A percentile compares a stretch with the other conserved stretches of the same genome.
Conservation (phyloP, 1,284 basidiomycete genomes). For the Naganishia albida region DNA sequence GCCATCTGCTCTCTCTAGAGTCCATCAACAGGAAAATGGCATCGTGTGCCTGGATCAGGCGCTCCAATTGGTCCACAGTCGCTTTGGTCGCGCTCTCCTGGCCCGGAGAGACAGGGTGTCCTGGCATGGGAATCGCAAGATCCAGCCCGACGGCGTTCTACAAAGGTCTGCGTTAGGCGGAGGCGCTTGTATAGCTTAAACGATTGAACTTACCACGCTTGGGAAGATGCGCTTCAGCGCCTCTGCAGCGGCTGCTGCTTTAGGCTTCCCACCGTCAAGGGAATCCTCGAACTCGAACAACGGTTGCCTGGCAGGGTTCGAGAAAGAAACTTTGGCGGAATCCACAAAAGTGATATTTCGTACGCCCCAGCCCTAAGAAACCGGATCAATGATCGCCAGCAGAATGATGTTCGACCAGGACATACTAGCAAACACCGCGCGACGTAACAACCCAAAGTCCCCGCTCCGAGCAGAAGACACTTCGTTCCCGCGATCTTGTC, state of each 20-base stretch:
- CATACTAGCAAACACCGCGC: conserved; percentile 79
- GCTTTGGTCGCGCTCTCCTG: conserved; percentile 60
- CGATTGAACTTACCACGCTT: conserved; percentile 68
- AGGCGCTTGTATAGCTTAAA: not conserved
- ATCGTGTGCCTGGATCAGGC: conserved; percentile 79
- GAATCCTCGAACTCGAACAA: conserved; percentile 95
- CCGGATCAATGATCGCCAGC: not conserved
- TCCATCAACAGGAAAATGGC: conserved; percentile 96
- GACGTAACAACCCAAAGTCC: conserved; percentile 96
- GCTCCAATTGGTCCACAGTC: conserved; percentile 72
- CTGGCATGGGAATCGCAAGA: conserved; percentile 93
- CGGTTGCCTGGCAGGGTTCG: conserved; percentile 94
- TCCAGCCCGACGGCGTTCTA: conserved; percentile 76
- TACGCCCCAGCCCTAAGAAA: conserved; percentile 83
- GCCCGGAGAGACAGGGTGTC: conserved; percentile 74
- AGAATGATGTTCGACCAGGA: not conserved
- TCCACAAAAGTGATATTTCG: conserved; percentile 91
- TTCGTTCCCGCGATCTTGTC: conserved; percentile 78
- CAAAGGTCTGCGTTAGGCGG: not conserved
- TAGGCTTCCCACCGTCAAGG: conserved; percentile 87
- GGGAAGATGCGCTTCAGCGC: conserved; percentile 85
- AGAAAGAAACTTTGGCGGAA: conserved; percentile 86
- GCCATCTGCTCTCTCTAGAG: conserved; percentile 91
- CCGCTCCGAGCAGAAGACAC: conserved; percentile 88
- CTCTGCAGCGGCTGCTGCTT: conserved; percentile 89